These are phyloP conservation scores for Bassia scoparia DNA, from an alignment of 148 eudicot genomes.

Conservation along the genomic window DNA sequence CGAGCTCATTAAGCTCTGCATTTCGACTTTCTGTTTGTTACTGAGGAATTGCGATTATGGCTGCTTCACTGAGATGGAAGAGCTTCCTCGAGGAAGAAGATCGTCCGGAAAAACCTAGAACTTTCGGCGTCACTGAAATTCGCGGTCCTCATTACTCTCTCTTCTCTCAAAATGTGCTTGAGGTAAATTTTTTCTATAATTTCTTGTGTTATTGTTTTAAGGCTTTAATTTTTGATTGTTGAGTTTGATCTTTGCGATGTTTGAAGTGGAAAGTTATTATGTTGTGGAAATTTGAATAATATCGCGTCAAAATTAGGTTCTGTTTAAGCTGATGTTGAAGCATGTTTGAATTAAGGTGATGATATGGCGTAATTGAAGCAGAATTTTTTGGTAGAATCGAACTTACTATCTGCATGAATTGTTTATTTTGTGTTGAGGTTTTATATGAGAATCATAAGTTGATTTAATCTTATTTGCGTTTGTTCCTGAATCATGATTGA, in stretches of 20 bases:
- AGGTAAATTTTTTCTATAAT: slow-evolving; percentile 37
- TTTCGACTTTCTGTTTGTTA: not conserved
- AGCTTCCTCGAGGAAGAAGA: slow-evolving; percentile 79
- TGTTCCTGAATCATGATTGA: too few species aligned
- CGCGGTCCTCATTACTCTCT: slow-evolving; percentile 68
- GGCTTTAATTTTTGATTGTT: not conserved
- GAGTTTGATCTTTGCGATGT: not conserved
- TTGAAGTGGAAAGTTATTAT: not conserved
- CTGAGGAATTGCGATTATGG: slow-evolving; percentile 26
- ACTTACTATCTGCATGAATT: too few species aligned
- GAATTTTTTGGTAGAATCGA: too few species aligned
- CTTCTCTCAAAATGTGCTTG: slow-evolving; percentile 58
- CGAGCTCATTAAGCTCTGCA: not conserved
- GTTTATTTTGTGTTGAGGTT: too few species aligned
- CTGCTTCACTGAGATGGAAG: slow-evolving; percentile 62
- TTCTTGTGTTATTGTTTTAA: not conserved
- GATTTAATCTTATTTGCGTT: too few species aligned
- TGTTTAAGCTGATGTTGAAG: too few species aligned
- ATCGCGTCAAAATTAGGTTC: not conserved
- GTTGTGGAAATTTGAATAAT: not conserved
- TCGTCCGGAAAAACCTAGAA: slow-evolving; percentile 88
- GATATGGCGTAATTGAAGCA: too few species aligned
- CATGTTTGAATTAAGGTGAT: too few species aligned
- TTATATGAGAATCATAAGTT: too few species aligned
- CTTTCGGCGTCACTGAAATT: slow-evolving; percentile 83